phyloP scores from a whole-genome alignment of 805 yeast genomes.

The Metschnikowia cerradonensis region DNA sequence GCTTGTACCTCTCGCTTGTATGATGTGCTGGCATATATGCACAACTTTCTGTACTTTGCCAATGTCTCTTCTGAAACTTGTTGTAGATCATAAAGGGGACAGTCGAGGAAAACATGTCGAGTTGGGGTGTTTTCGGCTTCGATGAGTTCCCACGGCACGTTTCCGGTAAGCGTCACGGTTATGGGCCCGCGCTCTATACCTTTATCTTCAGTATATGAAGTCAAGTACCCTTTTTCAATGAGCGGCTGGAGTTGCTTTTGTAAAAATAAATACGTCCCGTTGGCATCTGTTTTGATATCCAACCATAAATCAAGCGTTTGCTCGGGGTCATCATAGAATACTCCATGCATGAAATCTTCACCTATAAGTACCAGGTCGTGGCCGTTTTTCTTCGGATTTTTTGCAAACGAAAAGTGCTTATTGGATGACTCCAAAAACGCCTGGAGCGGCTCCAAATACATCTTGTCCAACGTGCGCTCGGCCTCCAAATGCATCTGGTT shows the following conservation, averaged over 20 bases:
- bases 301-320: conserved; percentile 58
- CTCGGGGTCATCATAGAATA: conserved; percentile 42
- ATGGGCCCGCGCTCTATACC: conserved; percentile 49
- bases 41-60: conserved; percentile 22
- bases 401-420: conserved; percentile 13
- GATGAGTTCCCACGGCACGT: conserved; percentile 45
- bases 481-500: conserved; percentile 43
- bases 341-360: conserved; percentile 19
- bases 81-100: conserved; percentile 38
- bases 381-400: not conserved
- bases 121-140: conserved; percentile 12
- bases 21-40: conserved; percentile 44
- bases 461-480: conserved; percentile 41
- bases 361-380: not conserved
- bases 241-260: conserved; percentile 45
- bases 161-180: conserved; percentile 63
- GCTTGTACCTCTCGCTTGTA: conserved; percentile 25
- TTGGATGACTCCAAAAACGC: conserved; percentile 49
- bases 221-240: conserved; percentile 45
- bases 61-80: conserved; percentile 22
- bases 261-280: conserved; percentile 44
- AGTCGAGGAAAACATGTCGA: conserved; percentile 50
- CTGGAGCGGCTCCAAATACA: conserved; percentile 54
- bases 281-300: conserved; percentile 58
- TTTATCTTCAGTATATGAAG: conserved; percentile 40